Percentiles rank a stretch among this genome's conserved stretches.
Conservation (phyloP, 225 moss, liverwort and hornwort genomes). For the Bryoerythrophyllum caledonicum region DNA sequence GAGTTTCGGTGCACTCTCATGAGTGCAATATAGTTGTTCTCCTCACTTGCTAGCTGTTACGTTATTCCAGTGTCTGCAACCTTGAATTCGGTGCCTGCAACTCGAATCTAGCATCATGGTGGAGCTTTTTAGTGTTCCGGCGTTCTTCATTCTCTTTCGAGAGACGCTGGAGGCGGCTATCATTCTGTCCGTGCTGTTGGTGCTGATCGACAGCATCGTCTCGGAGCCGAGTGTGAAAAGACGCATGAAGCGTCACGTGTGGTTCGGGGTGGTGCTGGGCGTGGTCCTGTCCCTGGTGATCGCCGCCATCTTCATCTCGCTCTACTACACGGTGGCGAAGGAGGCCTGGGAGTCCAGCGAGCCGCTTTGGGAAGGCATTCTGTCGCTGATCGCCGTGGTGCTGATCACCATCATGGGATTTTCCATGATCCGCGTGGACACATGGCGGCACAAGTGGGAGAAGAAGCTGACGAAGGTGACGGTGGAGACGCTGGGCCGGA, state of each 20-base stretch:
- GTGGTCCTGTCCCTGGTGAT: slow-evolving; percentile 33
- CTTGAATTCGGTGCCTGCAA: neutral
- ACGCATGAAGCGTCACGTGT: slow-evolving; percentile 34
- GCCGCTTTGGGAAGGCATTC: slow-evolving; percentile 60
- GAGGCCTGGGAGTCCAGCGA: slow-evolving; percentile 42
- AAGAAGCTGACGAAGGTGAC: slow-evolving; percentile 66
- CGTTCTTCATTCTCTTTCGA: slow-evolving; percentile 45
- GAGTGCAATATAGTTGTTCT: too few species aligned
- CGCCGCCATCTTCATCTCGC: slow-evolving; percentile 51
- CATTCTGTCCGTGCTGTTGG: slow-evolving; percentile 36
- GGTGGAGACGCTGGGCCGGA: slow-evolving; percentile 10
- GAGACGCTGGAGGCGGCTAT: slow-evolving; percentile 45
- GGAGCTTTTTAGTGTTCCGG: slow-evolving; percentile 29
- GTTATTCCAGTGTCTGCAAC: neutral
- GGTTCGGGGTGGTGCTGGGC: slow-evolving; percentile 30
- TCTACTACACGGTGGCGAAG: slow-evolving; percentile 65
- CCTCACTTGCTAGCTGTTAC: neutral
- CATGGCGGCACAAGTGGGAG: slow-evolving; percentile 65
- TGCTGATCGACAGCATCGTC: slow-evolving; percentile 22
- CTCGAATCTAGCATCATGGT: slow-evolving; percentile 14
- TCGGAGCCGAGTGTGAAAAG: neutral
- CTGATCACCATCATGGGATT: slow-evolving; percentile 70
- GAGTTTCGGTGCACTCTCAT: too few species aligned
- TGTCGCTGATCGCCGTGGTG: slow-evolving; percentile 43
- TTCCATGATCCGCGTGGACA: slow-evolving; percentile 69